Base-by-base conservation (phyloP, 1,284 basidiomycete genomes). In the Cutaneotrichosporon arboriforme region DNA sequence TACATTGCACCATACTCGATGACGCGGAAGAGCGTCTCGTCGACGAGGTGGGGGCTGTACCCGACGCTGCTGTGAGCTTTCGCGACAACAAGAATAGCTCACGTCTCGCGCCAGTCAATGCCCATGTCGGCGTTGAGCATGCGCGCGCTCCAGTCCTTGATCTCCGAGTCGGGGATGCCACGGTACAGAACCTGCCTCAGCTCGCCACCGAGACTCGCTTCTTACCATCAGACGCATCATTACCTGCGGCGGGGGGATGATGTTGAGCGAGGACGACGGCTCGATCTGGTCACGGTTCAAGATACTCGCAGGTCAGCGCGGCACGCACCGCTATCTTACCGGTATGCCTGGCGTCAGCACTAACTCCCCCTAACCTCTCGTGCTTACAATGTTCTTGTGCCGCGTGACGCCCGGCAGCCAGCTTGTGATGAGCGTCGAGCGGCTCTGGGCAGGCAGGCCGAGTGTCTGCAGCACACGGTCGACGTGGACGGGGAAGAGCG, bases 1-100 rank as follows among this genome's bases (percentile, higher is more conserved):
- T 31, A 73, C 72, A 73, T 71, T 5, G 69, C 67, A 4, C 66
- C 69, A 49, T 72, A 73, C 57, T 74, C 72, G 41, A 74, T 65
- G 17, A 71, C 68, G 35, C 72, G 62, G 52, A 72, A 74, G 39
- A 72, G 54, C 15, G 43, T 55, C 22, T 71, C 69, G 53, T 74
- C 64, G 22, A 54, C 40, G 42, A 72, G 43, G 21, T 64, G 59
- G 2, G 58, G 54, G 4, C 60, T 60, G 61, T 65, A 71, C 1
- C 66, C 65, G 15, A 73, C 63, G 2, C 71, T 74, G 45, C 1
- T 4, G 26, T 21, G 15, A 45, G 36, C 39, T 14, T 14, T 18
- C 17, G 8, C 15, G 46, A 21, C 4, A 23, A 7, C 40, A 21
- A 23, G n/a, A 5, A 10, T 39, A 1, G 67, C 70, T 62, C 51